Evolutionary conservation across 1,284 basidiomycete species (phyloP).

Genomic region (Ceratobasidium sp.): DNA sequence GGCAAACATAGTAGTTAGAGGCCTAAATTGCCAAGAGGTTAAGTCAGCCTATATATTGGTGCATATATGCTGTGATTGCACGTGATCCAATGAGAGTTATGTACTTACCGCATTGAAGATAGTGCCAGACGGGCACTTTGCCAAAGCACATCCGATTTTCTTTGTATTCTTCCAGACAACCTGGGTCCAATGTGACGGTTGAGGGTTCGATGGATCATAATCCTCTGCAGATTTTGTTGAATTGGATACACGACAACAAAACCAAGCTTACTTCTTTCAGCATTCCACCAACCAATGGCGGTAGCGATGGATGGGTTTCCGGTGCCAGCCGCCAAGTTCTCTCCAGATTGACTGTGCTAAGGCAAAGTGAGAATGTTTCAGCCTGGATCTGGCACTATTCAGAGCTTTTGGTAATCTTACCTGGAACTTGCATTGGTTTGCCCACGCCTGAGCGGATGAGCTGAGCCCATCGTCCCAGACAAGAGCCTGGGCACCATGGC

Average conservation of each 20-base stretch:
- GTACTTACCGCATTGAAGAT: conserved; percentile 6
- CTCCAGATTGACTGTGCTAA: conserved; percentile 61
- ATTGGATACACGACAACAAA: background rate
- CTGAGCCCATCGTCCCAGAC: conserved; percentile 62
- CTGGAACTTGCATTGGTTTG: conserved; percentile 59
- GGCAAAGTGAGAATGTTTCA: background rate
- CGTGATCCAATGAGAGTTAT: background rate
- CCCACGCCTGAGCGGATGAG: conserved; percentile 61
- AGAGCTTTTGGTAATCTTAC: background rate
- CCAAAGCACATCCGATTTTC: conserved; percentile 64
- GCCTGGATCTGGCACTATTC: background rate
- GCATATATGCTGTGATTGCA: background rate
- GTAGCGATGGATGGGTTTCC: conserved; percentile 58
- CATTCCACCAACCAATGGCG: conserved; percentile 61
- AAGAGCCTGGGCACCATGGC: conserved; percentile 58
- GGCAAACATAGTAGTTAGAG: conserved; percentile 16
- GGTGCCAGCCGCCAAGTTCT: conserved; percentile 67
- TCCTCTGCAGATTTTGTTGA: conserved; percentile 43
- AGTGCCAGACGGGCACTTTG: conserved; percentile 54
- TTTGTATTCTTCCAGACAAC: conserved; percentile 67
- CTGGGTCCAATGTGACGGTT: conserved; percentile 61
- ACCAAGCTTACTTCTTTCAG: conserved; percentile 59
- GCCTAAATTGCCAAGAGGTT: background rate
- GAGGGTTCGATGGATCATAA: conserved; percentile 51
- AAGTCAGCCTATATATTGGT: background rate